Base-by-base conservation (phyloP, 1,284 basidiomycete species). In the Puccinia triticina region DNA sequence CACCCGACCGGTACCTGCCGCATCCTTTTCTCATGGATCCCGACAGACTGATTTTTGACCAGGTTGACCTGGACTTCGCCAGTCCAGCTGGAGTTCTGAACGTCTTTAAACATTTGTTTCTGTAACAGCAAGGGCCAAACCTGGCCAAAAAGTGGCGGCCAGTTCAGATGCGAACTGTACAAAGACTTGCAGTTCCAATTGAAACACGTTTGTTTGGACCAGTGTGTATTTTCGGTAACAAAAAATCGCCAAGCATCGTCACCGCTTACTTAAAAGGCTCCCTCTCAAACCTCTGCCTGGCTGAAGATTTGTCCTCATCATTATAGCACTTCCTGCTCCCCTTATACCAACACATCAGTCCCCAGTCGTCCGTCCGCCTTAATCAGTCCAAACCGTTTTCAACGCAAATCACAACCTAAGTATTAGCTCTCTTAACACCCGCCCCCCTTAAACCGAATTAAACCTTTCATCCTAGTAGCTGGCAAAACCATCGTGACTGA, bases 91-190 rank as follows among this genome's bases (percentile, higher is more conserved):
- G 16, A 50, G 48, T 50, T 21, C 48, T 50, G 48, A 50, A 50
- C 48, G 16, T 43, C n/a, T n/a, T n/a, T n/a, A n/a, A n/a, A n/a
- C n/a, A n/a, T n/a, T n/a, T n/a, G n/a, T n/a, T n/a, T n/a, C 26
- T 57, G 55, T 57, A 57, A 57, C 7, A 21, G 55, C 55, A 57
- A 57, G 55, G 55, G 5, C 55, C 55, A 57, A 57, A 21, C 16
- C 50, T 53, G 50, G 57, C 57, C 57, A 59, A 59, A 59, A 5
- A 12, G 32, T 4, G 59, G 59, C 59, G 59, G 59, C 26, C 26
- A 32, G 59, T 61, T 61, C 59, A 61, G 59, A 34, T 61, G 16
- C 29, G 3, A 61, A 61, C 59, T 61, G 59, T 61, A 61, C 32
- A 34, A 29, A 32, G 34, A 18, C 4, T 10, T 34, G n/a, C 10